Conservation (phyloP, 1,284 basidiomycete genomes). For the Austroboletus novae-zelandiae region DNA sequence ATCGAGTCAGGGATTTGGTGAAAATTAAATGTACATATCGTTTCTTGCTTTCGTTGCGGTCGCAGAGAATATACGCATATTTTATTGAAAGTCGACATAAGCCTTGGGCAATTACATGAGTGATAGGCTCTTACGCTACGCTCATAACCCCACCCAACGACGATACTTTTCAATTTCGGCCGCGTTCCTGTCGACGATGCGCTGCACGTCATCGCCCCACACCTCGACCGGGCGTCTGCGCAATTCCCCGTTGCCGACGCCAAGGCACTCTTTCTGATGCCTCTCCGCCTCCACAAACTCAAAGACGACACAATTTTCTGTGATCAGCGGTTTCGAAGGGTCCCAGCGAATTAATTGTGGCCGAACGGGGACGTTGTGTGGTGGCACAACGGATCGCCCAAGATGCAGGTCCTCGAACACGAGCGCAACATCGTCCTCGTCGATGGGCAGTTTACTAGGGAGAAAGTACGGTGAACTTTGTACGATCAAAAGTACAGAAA, state of each 20-base stretch:
- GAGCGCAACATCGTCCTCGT: slow-evolving; percentile 77
- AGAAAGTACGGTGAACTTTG: slow-evolving; percentile 1
- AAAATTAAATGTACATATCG: no score
- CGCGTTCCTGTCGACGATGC: slow-evolving; percentile 52
- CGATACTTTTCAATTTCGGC: slow-evolving; percentile 48
- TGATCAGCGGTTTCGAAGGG: slow-evolving; percentile 53
- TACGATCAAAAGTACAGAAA: background rate
- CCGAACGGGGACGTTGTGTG: slow-evolving; percentile 66
- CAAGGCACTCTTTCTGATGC: slow-evolving; percentile 56
- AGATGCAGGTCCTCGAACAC: slow-evolving; percentile 87
- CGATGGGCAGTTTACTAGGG: slow-evolving; percentile 70
- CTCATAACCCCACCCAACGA: slow-evolving; percentile 41
- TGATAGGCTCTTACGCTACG: no score
- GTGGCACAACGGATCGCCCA: slow-evolving; percentile 77
- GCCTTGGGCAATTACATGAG: no score
- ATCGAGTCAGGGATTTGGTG: no score
- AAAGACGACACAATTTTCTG: slow-evolving; percentile 82
- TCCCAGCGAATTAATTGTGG: slow-evolving; percentile 84
- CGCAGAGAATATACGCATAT: no score
- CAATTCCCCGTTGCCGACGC: slow-evolving; percentile 21
- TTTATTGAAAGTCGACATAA: no score
- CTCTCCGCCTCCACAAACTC: slow-evolving; percentile 70
- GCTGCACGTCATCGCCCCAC: slow-evolving; percentile 63
- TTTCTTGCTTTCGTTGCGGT: no score
- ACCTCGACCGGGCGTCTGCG: slow-evolving; percentile 45